A percentile compares a stretch with the other conserved stretches of the same genome.
phyloP scores from a whole-genome alignment of 1,284 basidiomycete species.

The Sanguinoderma infundibulare region DNA sequence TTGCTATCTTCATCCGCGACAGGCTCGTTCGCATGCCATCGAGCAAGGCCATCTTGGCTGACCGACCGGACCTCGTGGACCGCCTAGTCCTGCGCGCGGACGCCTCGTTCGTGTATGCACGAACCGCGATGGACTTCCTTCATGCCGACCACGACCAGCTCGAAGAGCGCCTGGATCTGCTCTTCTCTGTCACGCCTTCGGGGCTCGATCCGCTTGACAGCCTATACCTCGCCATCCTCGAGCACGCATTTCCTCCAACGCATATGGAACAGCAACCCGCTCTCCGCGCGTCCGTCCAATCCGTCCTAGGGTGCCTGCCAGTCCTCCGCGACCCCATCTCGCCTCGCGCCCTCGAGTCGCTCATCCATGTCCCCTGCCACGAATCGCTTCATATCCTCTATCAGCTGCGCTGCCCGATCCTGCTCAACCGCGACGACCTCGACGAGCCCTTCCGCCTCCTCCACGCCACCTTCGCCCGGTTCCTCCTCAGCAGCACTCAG shows the following conservation, averaged over 20 bases:
- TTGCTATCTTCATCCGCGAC: slow-evolving; percentile 10
- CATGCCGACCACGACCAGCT: slow-evolving; percentile 2
- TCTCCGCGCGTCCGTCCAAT: slow-evolving; percentile 1
- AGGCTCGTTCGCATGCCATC: slow-evolving; percentile 1
- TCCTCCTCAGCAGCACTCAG: slow-evolving; percentile 8
- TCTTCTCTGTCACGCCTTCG: slow-evolving; percentile 1
- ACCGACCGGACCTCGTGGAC: slow-evolving; percentile 7
- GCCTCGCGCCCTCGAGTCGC: not conserved
- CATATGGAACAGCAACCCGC: not conserved
- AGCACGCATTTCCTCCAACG: slow-evolving; percentile 7
- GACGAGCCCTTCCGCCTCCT: slow-evolving; percentile 4
- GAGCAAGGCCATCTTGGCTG: not conserved
- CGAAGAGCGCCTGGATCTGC: slow-evolving; percentile 5
- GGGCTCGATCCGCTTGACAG: slow-evolving; percentile 7
- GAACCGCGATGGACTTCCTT: slow-evolving; percentile 11
- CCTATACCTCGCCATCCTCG: slow-evolving; percentile 16
- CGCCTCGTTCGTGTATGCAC: slow-evolving; percentile 18
- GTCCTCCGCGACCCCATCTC: slow-evolving; percentile 14
- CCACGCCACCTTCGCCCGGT: slow-evolving; percentile 17
- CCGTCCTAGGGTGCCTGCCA: slow-evolving; percentile 12
- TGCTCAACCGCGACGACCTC: slow-evolving; percentile 1
- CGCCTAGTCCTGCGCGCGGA: slow-evolving; percentile 9
- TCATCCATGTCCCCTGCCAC: not conserved
- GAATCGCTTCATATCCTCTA: slow-evolving; percentile 5
- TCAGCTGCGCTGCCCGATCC: slow-evolving; percentile 11